Percentiles rank a stretch among this genome's conserved stretches.
Evolutionary conservation across 2,329 filamentous ascomycete species (phyloP).

Genomic region (Hymenoscyphus albidus): DNA sequence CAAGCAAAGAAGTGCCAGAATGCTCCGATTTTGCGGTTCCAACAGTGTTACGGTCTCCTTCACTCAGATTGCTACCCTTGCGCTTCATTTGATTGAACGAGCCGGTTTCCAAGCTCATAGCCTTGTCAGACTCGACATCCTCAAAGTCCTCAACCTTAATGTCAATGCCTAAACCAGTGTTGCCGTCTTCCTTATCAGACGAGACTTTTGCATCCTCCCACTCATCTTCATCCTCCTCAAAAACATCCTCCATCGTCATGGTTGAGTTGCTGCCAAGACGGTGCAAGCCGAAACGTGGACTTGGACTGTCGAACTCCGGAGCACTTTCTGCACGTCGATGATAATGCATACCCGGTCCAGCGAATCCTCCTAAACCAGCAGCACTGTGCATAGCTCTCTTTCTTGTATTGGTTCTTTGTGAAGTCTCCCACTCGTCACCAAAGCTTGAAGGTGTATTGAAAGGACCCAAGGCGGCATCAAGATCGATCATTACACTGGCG

Average conservation of each 20-base stretch:
- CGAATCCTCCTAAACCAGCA: conserved; percentile 64
- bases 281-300: conserved; percentile 55
- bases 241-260: conserved; percentile 86
- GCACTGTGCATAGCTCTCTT: conserved; percentile 75
- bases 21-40: conserved; percentile 44
- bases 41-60: conserved; percentile 37
- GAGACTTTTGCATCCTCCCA: conserved; percentile 36
- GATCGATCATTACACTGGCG: conserved; percentile 79
- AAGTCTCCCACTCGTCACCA: conserved; percentile 64
- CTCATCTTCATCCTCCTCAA: conserved; percentile 71
- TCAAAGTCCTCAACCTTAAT: conserved; percentile 46
- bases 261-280: conserved; percentile 64
- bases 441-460: conserved; percentile 74
- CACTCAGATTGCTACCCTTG: conserved; percentile 46
- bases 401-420: conserved; percentile 52
- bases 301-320: conserved; percentile 71
- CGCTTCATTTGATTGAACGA: conserved; percentile 38
- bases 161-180: conserved; percentile 38
- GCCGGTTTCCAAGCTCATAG: conserved; percentile 41
- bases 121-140: conserved; percentile 36
- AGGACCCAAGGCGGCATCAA: conserved; percentile 88
- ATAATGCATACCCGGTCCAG: conserved; percentile 67
- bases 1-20: conserved; percentile 49
- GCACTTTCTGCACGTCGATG: conserved; percentile 77
- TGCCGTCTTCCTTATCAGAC: conserved; percentile 34